Base-by-base conservation (phyloP, 106 monocot genomes). In the Phalaenopsis aphrodite region DNA sequence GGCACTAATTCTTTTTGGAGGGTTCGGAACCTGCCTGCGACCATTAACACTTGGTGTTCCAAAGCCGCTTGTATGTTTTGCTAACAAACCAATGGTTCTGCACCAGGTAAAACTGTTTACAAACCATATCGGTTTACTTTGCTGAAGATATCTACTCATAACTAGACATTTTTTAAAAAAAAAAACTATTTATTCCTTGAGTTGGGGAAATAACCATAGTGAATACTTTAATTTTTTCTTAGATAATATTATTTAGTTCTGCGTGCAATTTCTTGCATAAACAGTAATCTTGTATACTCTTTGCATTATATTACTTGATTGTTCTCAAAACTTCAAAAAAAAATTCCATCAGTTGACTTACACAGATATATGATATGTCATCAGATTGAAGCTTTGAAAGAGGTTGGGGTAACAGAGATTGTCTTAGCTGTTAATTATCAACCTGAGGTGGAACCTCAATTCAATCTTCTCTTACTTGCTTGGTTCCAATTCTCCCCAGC, bases 351-450 rank as follows among this genome's bases (percentile, higher is more conserved):
- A 48, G 48, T 48, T 48, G 48, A 48, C 48, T 7, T 48, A 48
- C 11, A 48, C 11, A 48, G 48, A 9, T 48, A 7, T 10, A 48
- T 45, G 7, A 45, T 45, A 45, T 45, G 3, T 56, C 56, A 2
- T 16, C 77, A 90, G 90, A 90, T 90, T 68, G 90, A 90, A 79
- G 90, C 85, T 76, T 30, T 88, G 79, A 88, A 88, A 58, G 88
- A 79, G 18, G 88, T 88, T 58, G 88, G 88, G 37, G 88, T 88
- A 47, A 88, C 88, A 46, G 88, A 88, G 64, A 85, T 88, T 56
- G 88, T 88, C 17, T 77, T 88, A 64, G 88, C 88, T 17, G 85
- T 88, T 52, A 88, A 88, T 80, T 91, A 91, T 56, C 88, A 86
- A 42, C 91, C 91, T 46, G 88, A 91, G 91, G 91, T 91, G 81